Conservation (phyloP, 768 basidiomycete genomes). For the Rhodotorula diobovata region DNA sequence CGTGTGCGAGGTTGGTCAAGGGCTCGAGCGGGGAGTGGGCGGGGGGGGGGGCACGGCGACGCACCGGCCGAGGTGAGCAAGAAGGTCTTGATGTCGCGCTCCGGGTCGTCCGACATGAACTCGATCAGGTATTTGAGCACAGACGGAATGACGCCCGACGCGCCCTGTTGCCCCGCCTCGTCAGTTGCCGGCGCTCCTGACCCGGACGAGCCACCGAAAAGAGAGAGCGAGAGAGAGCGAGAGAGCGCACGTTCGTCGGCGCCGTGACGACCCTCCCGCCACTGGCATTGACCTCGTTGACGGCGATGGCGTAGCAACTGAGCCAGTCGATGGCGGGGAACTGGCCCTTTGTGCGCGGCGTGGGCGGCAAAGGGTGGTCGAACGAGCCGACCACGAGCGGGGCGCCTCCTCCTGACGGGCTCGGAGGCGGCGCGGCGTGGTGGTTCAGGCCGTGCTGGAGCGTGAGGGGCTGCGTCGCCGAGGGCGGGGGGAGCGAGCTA, state of each 20-base stretch:
- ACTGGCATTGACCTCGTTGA: slow-evolving; percentile 88
- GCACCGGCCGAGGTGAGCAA: slow-evolving; percentile 74
- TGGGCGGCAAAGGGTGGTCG: slow-evolving; percentile 33
- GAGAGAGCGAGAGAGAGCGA: neutral
- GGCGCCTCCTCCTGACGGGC: too few species aligned
- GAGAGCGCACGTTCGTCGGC: slow-evolving; percentile 45
- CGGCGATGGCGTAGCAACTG: slow-evolving; percentile 75
- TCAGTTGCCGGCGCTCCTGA: too few species aligned
- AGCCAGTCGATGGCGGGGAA: slow-evolving; percentile 92
- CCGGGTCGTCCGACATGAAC: slow-evolving; percentile 86
- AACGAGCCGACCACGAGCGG: slow-evolving; percentile 28
- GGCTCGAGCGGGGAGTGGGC: too few species aligned
- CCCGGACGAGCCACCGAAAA: neutral
- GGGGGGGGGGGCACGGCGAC: neutral
- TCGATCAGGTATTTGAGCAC: slow-evolving; percentile 58
- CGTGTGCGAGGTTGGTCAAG: neutral
- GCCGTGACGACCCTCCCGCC: slow-evolving; percentile 93
- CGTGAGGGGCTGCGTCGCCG: neutral
- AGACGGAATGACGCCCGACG: slow-evolving; percentile 78
- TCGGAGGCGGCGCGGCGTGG: neutral
- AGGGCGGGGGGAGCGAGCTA: neutral
- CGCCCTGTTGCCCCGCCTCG: slow-evolving; percentile 53
- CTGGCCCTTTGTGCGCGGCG: slow-evolving; percentile 58
- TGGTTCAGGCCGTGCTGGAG: slow-evolving; percentile 1
- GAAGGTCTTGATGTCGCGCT: slow-evolving; percentile 82